Conservation (phyloP, 140 eudicot species). For the Stevia rebaudiana region DNA sequence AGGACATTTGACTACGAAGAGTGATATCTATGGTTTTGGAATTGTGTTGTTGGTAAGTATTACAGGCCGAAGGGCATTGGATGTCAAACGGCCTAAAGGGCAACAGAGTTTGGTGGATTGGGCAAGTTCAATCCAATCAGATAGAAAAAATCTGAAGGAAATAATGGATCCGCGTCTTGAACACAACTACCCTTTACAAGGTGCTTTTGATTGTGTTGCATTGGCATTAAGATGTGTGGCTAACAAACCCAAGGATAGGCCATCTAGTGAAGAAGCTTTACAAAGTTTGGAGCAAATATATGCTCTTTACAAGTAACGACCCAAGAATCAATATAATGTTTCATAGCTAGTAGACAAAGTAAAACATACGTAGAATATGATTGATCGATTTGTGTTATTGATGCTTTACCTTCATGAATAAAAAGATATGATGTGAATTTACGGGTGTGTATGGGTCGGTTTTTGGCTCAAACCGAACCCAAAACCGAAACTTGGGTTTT, state of each 20-base stretch:
- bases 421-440: too few species aligned
- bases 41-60: constrained; percentile 18
- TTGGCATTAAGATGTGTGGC: constrained; percentile 16
- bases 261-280: constrained; percentile 30
- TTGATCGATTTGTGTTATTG: too few species aligned
- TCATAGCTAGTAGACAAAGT: background rate
- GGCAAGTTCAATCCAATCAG: background rate
- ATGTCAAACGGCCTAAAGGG: background rate
- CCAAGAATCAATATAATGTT: background rate
- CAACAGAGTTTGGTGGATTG: constrained; percentile 8
- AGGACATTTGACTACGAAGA: constrained; percentile 17
- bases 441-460: too few species aligned
- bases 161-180: constrained; percentile 32
- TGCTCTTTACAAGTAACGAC: background rate
- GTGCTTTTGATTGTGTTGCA: constrained; percentile 7
- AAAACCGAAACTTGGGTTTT: too few species aligned
- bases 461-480: too few species aligned
- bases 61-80: constrained; percentile 11
- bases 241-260: constrained; percentile 9
- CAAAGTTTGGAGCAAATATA: constrained; percentile 19
- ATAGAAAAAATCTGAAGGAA: background rate
- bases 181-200: constrained; percentile 9
- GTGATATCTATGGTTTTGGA: constrained; percentile 29
- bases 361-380: background rate
- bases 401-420: too few species aligned